Evolutionary conservation across 78 protist species (phyloP).

Genomic region (Isochrysis galbana): DNA sequence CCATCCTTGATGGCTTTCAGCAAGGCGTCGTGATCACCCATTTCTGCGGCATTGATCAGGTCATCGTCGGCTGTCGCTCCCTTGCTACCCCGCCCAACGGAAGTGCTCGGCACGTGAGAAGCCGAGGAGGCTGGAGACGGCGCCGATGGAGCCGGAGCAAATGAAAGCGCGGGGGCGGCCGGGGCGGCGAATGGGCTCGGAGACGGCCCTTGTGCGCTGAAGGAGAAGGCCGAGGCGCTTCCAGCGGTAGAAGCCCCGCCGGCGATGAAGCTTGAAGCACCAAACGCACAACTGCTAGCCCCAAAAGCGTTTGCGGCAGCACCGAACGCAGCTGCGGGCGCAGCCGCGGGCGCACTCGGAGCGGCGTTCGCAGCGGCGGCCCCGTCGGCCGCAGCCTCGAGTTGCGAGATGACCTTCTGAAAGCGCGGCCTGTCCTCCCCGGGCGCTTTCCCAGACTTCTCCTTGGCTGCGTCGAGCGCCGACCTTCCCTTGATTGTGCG

Average conservation of each 20-base stretch:
- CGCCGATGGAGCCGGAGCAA: too few species aligned
- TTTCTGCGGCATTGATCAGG: background rate
- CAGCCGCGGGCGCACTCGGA: too few species aligned
- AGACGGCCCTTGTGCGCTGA: too few species aligned
- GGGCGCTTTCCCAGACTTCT: background rate
- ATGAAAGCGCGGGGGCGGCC: background rate
- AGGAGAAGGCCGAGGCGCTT: too few species aligned
- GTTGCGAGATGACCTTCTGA: too few species aligned
- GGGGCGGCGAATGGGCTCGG: background rate
- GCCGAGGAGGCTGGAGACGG: too few species aligned
- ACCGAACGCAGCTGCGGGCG: background rate
- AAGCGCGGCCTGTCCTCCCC: background rate
- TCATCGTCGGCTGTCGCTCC: background rate
- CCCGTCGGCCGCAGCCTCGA: too few species aligned
- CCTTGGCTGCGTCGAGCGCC: conserved; percentile 1
- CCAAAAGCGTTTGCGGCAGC: background rate
- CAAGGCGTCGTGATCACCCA: conserved; percentile 18
- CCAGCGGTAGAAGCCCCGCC: too few species aligned
- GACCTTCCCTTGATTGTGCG: background rate
- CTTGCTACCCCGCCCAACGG: background rate
- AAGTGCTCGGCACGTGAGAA: too few species aligned
- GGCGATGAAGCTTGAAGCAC: too few species aligned
- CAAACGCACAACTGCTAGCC: background rate
- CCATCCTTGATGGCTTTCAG: background rate
- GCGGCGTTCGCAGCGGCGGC: too few species aligned